Evolutionary conservation across 164 flowering plant genomes (phyloP).

Genomic region (Magnolia changhungtana): DNA sequence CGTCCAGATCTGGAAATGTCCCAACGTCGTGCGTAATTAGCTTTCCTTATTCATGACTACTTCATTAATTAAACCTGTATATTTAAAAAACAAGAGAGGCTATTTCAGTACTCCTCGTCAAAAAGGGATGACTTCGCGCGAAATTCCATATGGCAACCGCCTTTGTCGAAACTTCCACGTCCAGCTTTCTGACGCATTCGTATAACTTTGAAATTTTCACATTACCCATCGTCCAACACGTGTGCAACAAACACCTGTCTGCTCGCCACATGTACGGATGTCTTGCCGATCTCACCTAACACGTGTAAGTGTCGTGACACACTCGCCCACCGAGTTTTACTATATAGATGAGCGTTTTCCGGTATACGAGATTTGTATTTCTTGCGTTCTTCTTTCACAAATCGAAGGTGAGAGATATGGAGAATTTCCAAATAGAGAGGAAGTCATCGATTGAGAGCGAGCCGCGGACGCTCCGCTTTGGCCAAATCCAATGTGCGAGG

Average conservation of each 20-base stretch:
- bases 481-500: slow-evolving; percentile 8
- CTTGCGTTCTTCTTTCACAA: not conserved
- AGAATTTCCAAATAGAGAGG: slow-evolving; percentile 3
- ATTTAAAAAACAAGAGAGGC: not conserved
- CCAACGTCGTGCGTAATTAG: too few relatives aligned
- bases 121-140: not conserved
- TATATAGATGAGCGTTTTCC: not conserved
- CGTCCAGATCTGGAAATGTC: too few relatives aligned
- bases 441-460: slow-evolving; percentile 10
- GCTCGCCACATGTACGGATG: not conserved
- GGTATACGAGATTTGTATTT: not conserved
- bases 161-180: not conserved
- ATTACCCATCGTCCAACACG: not conserved
- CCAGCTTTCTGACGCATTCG: not conserved
- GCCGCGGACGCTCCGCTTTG: slow-evolving; percentile 2
- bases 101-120: not conserved
- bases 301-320: not conserved
- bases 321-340: not conserved
- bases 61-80: too few relatives aligned
- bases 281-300: not conserved
- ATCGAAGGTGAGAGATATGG: not conserved
- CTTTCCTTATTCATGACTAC: too few relatives aligned
- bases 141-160: not conserved
- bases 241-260: not conserved
- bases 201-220: not conserved